Base-by-base conservation (phyloP, 2,329 filamentous ascomycete species). In the Exophiala oligosperma region DNA sequence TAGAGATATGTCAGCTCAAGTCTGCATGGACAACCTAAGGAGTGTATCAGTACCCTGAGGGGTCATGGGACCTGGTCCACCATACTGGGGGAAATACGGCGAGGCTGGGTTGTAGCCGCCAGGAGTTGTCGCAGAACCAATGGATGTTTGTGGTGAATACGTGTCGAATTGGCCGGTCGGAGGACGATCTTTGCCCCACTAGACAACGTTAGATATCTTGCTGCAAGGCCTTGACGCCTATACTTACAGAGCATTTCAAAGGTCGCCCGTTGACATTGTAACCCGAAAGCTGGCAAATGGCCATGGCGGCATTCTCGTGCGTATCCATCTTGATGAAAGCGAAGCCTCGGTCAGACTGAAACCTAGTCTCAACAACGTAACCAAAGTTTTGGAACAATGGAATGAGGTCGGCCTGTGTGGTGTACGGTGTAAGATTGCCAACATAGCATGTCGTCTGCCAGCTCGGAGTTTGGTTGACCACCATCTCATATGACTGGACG, bases 361-460 rank as follows among this genome's bases (percentile, higher is more conserved):
- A 96, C 60, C 94, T 90, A 51, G 93, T 97, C 78, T 99, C 94
- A 52, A 96, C 90, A 46, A 99, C 94, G 70, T 91, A 97, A 56
- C 94, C 94, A 72, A 97, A 99, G 79, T 97, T 97, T 75, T 96
- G 91, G 82, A 99, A 99, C 38, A 99, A 82, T 4, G 94, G 94
- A n/a, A 99, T 90, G 32, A 99, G 86, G 68, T 99, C 94, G 70
- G 92, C 92, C 72, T 96, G 92, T 2, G 92, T 94, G 21, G 94
- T 99, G 79, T 99, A 99, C 1, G 94, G 94, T 3, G 94, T 99
- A 66, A 99, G 79, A 72, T 99, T 99, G 66, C 94, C 94, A 46
- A 99, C 94, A 67, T 99, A 99, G 81, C 90, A 93, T 51, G 94
- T 99, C 1, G 94, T 97, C 82, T 99, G 94, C 94, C 94, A 99